Evolutionary conservation across 129 eudicot species (phyloP).

Genomic region (Arctium lappa): DNA sequence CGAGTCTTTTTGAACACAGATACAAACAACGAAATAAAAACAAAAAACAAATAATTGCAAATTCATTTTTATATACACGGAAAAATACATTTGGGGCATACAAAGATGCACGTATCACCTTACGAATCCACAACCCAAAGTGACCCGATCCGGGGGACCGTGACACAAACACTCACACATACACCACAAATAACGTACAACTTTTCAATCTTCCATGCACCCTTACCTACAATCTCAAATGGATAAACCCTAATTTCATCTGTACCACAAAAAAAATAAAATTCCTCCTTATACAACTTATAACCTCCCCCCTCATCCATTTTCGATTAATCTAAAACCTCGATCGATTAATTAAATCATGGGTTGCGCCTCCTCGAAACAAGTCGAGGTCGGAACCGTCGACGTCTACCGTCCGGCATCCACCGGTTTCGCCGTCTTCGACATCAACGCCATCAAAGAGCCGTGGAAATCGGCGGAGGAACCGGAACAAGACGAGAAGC

Average conservation of each 20-base stretch:
- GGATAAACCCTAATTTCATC: constrained; percentile 32
- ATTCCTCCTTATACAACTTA: background rate
- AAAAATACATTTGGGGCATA: background rate
- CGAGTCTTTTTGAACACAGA: too few species aligned
- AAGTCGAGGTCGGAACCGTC: constrained; percentile 40
- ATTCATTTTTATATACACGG: too few species aligned
- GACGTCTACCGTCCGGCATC: constrained; percentile 81
- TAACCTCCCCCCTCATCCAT: background rate
- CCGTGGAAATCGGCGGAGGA: constrained; percentile 67
- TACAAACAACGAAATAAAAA: too few species aligned
- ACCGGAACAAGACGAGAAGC: constrained; percentile 5
- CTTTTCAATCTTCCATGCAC: background rate
- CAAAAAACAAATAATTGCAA: too few species aligned
- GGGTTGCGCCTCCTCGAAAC: constrained; percentile 94
- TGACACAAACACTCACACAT: background rate
- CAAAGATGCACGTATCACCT: background rate
- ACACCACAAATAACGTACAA: constrained; percentile 7
- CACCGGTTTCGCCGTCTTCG: constrained; percentile 62
- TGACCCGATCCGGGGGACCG: background rate
- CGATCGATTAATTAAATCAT: constrained; percentile 21
- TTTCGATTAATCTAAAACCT: background rate
- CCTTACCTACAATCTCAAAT: background rate
- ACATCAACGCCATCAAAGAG: constrained; percentile 72
- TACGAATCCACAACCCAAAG: background rate
- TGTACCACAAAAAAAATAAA: constrained; percentile 17